These are phyloP conservation scores for Epichloe aotearoae DNA, from an alignment of 2,329 filamentous ascomycete genomes.

Conservation along the genomic window DNA sequence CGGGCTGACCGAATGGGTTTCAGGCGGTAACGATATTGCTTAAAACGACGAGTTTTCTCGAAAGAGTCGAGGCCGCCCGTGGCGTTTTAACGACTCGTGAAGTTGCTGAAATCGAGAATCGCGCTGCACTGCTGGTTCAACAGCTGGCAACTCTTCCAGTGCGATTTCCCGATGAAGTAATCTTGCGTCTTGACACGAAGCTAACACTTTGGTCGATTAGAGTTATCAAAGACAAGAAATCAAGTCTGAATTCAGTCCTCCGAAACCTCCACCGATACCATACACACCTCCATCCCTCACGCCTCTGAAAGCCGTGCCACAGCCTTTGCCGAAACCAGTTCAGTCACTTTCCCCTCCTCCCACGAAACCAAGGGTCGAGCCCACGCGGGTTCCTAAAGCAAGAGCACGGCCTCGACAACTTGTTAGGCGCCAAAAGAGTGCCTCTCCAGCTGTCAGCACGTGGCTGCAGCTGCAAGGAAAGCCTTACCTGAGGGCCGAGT, in stretches of 20 bases:
- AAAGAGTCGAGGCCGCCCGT: slow-evolving; percentile 12
- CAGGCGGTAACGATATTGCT: slow-evolving; percentile 14
- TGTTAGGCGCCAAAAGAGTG: neutral
- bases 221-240: neutral
- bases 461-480: slow-evolving; percentile 5
- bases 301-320: neutral
- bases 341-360: neutral
- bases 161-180: neutral
- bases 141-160: slow-evolving; percentile 12
- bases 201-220: neutral
- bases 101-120: slow-evolving; percentile 8
- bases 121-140: slow-evolving; percentile 10
- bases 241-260: neutral
- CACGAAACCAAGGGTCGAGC: neutral
- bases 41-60: slow-evolving; percentile 11
- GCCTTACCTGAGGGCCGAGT: slow-evolving; percentile 15
- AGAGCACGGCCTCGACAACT: neutral
- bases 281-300: neutral
- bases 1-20: neutral
- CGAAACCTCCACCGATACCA: neutral
- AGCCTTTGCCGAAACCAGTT: neutral
- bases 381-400: neutral
- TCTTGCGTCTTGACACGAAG: neutral
- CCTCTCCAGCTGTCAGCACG: neutral
- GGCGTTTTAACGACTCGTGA: slow-evolving; percentile 9